Evolutionary conservation across 2,329 filamentous ascomycete species (phyloP).

Genomic region (Microsporum audouinii): DNA sequence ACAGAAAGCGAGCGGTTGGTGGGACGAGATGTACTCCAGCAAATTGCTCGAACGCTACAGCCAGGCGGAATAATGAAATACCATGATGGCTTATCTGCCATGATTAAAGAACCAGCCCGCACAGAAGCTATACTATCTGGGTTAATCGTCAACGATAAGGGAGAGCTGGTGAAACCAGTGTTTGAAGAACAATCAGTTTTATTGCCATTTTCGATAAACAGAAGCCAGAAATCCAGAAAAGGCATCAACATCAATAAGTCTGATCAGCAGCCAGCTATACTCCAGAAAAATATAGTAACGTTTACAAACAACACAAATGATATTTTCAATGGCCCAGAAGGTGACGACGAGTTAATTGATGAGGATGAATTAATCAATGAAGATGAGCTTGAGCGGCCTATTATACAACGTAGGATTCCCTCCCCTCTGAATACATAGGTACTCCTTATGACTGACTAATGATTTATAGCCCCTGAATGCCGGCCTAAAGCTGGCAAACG

Average conservation of each 20-base stretch:
- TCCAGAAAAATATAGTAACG: not conserved
- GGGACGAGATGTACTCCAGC: conserved; percentile 50
- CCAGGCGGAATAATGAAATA: conserved; percentile 38
- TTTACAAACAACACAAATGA: not conserved
- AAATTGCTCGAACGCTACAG: not conserved
- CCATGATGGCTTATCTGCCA: conserved; percentile 10
- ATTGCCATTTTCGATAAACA: not conserved
- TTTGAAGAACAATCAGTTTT: conserved; percentile 36
- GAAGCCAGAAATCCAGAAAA: not conserved
- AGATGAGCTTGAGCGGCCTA: conserved; percentile 65
- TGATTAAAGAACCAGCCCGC: conserved; percentile 38
- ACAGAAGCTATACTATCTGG: conserved; percentile 80
- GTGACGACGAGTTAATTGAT: conserved; percentile 67
- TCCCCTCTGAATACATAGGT: not conserved
- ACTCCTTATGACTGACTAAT: not conserved
- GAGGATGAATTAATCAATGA: conserved; percentile 79
- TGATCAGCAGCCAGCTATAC: not conserved
- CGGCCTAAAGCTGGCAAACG: conserved; percentile 78
- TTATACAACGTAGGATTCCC: conserved; percentile 62
- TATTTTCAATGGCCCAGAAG: conserved; percentile 24
- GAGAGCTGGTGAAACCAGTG: conserved; percentile 64
- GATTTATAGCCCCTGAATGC: conserved; percentile 61
- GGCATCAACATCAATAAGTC: not conserved
- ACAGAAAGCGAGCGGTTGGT: conserved; percentile 45
- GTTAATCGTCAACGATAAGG: conserved; percentile 47